Percentiles rank a stretch among this genome's conserved stretches.
These are phyloP conservation scores for Pleurotus sapidus DNA, from an alignment of 768 basidiomycete genomes.

Conservation along the genomic window DNA sequence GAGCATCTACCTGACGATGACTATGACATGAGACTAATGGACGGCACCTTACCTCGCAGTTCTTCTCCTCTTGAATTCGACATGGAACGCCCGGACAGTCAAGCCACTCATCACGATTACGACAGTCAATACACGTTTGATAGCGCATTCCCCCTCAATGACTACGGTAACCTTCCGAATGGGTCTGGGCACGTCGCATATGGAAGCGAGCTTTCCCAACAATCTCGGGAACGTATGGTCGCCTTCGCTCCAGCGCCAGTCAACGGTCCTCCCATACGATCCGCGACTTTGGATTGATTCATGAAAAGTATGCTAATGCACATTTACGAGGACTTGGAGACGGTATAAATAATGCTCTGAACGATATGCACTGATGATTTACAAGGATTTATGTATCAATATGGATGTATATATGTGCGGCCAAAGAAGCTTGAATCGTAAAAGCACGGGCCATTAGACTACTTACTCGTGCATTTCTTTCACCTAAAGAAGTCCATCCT, in stretches of 20 bases:
- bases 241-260: background rate
- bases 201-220: background rate
- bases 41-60: background rate
- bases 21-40: background rate
- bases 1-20: background rate
- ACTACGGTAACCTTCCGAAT: background rate
- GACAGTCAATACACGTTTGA: conserved; percentile 8
- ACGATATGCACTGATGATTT: background rate
- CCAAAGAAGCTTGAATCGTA: no score
- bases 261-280: conserved; percentile 1
- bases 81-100: conserved; percentile 5
- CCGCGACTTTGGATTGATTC: background rate
- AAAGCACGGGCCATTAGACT: no score
- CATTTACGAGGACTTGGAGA: background rate
- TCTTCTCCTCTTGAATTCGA: conserved; percentile 5
- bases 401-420: background rate
- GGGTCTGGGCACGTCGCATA: background rate
- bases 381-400: background rate
- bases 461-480: no score
- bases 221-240: conserved; percentile 5
- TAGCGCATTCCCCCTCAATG: background rate
- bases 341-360: background rate
- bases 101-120: conserved; percentile 1
- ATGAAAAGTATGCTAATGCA: background rate
- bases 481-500: no score